Evolutionary conservation across 2,329 filamentous ascomycete genomes (phyloP).

Genomic region (Emericellopsis atlantica): DNA sequence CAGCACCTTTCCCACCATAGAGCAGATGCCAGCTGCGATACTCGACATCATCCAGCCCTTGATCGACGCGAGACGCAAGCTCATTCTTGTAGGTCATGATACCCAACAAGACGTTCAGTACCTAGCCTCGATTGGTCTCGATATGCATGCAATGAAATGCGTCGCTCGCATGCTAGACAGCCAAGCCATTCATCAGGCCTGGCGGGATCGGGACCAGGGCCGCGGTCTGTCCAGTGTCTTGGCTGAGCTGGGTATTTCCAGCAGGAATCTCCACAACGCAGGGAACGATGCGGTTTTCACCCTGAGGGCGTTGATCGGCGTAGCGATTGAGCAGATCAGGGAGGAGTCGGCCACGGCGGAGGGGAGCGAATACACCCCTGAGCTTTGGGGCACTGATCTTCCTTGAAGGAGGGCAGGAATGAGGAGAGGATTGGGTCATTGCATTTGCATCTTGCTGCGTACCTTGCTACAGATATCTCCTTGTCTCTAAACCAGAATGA

Average conservation of each 20-base stretch:
- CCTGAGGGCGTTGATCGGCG: conserved; percentile 54
- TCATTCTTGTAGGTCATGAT: conserved; percentile 75
- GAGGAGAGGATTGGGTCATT: conserved; percentile 5
- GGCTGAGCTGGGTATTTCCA: conserved; percentile 46
- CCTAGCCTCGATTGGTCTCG: conserved; percentile 51
- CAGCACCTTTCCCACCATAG: conserved; percentile 25
- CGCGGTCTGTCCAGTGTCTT: conserved; percentile 51
- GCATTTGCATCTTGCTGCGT: neutral
- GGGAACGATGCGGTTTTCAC: conserved; percentile 80
- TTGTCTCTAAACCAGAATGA: conserved; percentile 6
- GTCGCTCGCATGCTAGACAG: conserved; percentile 63
- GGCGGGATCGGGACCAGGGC: conserved; percentile 37
- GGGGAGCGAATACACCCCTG: conserved; percentile 7
- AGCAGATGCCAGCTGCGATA: conserved; percentile 20
- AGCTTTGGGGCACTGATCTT: neutral
- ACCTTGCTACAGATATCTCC: neutral
- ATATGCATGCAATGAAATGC: conserved; percentile 34
- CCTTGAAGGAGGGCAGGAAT: neutral
- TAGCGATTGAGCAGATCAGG: conserved; percentile 13
- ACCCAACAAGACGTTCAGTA: conserved; percentile 54
- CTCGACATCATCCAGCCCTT: conserved; percentile 20
- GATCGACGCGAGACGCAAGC: conserved; percentile 23
- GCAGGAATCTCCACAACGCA: conserved; percentile 67
- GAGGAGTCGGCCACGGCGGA: conserved; percentile 7
- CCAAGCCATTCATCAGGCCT: conserved; percentile 52